Conservation (phyloP, 768 basidiomycete genomes). For the Rhodotorula babjevae region DNA sequence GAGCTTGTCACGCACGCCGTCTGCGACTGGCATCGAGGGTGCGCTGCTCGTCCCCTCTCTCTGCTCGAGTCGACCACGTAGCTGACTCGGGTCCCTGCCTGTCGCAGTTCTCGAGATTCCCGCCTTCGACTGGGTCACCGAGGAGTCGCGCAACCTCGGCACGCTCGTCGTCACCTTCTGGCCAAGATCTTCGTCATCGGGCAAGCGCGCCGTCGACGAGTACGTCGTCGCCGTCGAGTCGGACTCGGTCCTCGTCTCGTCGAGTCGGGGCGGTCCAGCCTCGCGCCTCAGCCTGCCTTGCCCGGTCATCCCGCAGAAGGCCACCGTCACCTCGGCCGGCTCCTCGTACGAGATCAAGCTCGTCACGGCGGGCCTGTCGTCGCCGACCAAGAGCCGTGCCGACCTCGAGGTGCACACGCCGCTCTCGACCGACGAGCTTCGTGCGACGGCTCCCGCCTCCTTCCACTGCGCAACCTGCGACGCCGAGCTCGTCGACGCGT, state of each 20-base stretch:
- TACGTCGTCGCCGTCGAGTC: conserved; percentile 47
- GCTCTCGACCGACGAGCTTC: conserved; percentile 67
- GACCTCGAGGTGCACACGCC: conserved; percentile 44
- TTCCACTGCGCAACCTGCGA: conserved; percentile 78
- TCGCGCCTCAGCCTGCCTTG: conserved; percentile 55
- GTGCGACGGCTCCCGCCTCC: conserved; percentile 55
- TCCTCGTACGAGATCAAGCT: conserved; percentile 68
- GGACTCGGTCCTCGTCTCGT: conserved; percentile 62
- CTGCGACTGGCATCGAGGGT: conserved; percentile 42
- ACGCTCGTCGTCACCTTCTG: conserved; percentile 72
- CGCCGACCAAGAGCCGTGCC: conserved; percentile 37
- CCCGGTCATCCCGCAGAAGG: conserved; percentile 55
- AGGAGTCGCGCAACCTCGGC: conserved; percentile 79
- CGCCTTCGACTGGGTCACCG: conserved; percentile 58
- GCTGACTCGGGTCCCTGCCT: neutral
- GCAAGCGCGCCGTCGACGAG: neutral
- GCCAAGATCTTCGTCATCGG: neutral
- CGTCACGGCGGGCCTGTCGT: conserved; percentile 44
- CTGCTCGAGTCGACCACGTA: neutral
- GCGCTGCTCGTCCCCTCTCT: neutral
- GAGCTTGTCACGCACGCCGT: conserved; percentile 41
- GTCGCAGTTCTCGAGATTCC: conserved; percentile 40
- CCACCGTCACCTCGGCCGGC: conserved; percentile 56
- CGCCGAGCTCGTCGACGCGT: conserved; percentile 58
- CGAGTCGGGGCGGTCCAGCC: conserved; percentile 56